Evolutionary conservation across 2,329 filamentous ascomycete species (phyloP), one percentile per base, ranked within the genome.

Genomic region (Colletotrichum sp.): DNA sequence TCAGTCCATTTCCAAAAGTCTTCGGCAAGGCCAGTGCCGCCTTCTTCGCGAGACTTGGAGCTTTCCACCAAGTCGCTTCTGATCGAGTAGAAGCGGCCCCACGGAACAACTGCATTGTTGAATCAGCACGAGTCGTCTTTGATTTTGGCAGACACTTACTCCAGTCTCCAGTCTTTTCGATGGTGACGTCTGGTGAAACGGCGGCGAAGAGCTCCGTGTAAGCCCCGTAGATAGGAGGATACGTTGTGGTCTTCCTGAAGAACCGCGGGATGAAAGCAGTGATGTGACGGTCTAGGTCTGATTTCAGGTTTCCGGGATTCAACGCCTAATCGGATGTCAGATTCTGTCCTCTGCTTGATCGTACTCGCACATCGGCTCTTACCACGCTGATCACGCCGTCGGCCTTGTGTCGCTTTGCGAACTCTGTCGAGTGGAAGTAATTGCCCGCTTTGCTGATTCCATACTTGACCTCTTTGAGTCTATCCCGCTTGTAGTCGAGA

Each of bases 121-220:
- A 6, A 44, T 77, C 18, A 77, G 73, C 28, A 10, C 13, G 8
- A 64, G 7, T 21, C 34, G 7, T 5, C 2, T 60, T 10, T 30
- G 16, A 18, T 49, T 49, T 5, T 7, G 10, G 24, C 10, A 7
- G 13, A n/a, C 18, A 59, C 79, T 78, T 55, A 80, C 79, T 71
- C 81, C 83, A 86, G 7, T 75, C 75, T 9, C 85, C 84, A 3
- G 81, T 81, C 26, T 85, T 83, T 39, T 86, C 85, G 2, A 84
- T 52, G 0, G 84, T 87, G 5, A 90, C 81, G 0, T 88, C 83
- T 0, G 85, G 84, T 0, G 87, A 87, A 52, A 88, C 81, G 0
- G 84, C 88, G 1, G 88, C 85, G 74, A 85, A 91, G 1, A 90
- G 78, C 74, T 88, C 84, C 0, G 89, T 89, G 78, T 89, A 90